Percentiles rank a stretch among this genome's conserved stretches.
Conservation (phyloP, 1,284 basidiomycete species). For the Vanrija pseudolonga region DNA sequence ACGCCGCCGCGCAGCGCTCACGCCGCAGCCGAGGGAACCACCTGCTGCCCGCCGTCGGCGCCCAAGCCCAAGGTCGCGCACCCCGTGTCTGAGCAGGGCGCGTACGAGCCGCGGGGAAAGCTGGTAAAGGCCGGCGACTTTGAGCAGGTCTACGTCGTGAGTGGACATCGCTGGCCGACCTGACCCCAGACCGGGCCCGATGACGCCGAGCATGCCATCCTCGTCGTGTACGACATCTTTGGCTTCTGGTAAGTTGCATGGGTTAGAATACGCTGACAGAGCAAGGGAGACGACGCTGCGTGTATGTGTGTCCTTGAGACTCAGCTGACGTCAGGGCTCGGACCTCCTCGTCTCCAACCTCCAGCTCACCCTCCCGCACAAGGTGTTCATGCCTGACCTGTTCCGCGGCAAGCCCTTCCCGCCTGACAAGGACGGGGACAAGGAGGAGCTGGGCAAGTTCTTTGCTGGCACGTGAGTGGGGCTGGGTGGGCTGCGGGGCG, state of each 20-base stretch:
- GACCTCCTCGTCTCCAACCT: constrained; percentile 37
- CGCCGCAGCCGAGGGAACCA: neutral
- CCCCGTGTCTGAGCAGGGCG: constrained; percentile 21
- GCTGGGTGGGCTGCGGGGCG: neutral
- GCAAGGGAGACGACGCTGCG: constrained; percentile 39
- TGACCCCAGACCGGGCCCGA: constrained; percentile 32
- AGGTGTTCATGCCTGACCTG: constrained; percentile 39
- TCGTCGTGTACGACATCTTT: constrained; percentile 46
- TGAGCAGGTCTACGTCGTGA: constrained; percentile 39
- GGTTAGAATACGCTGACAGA: constrained; percentile 6
- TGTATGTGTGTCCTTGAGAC: constrained; percentile 8
- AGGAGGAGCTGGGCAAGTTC: constrained; percentile 37
- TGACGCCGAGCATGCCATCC: constrained; percentile 33
- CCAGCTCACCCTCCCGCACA: constrained; percentile 23
- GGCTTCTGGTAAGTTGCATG: constrained; percentile 35
- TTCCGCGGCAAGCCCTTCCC: constrained; percentile 41
- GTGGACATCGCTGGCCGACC: neutral
- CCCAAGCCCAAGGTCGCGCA: constrained; percentile 34
- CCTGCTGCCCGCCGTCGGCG: constrained; percentile 34
- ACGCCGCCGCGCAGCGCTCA: neutral
- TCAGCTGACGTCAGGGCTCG: constrained; percentile 24
- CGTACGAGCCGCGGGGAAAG: constrained; percentile 26
- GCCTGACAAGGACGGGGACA: constrained; percentile 39
- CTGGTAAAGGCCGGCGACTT: constrained; percentile 26
- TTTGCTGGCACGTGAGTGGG: constrained; percentile 35